Percentiles rank a stretch among this genome's conserved stretches.
Evolutionary conservation across 2,329 filamentous ascomycete species (phyloP).

Genomic region (Phyllosticta citriasiana): DNA sequence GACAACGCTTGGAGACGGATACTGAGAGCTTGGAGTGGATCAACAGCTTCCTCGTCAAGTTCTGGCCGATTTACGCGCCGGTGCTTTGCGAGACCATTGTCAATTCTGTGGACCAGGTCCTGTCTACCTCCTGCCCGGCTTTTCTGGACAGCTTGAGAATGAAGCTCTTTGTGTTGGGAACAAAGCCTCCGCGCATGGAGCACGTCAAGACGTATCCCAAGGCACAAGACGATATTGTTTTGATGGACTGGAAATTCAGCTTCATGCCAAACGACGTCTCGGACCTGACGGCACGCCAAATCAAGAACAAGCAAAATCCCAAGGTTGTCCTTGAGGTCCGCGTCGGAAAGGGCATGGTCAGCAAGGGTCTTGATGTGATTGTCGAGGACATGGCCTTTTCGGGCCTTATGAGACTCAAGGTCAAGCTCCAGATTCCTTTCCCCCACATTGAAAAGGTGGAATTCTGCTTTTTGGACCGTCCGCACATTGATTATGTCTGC

Average conservation of each 20-base stretch:
- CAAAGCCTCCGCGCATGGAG: slow-evolving; percentile 90
- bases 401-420: slow-evolving; percentile 91
- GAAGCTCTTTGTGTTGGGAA: slow-evolving; percentile 87
- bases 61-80: slow-evolving; percentile 98
- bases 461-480: slow-evolving; percentile 84
- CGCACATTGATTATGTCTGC: slow-evolving; percentile 91
- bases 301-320: slow-evolving; percentile 93
- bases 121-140: slow-evolving; percentile 81
- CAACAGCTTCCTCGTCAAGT: slow-evolving; percentile 96
- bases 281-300: slow-evolving; percentile 80
- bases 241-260: slow-evolving; percentile 99
- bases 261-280: slow-evolving; percentile 92
- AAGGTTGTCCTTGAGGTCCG: slow-evolving; percentile 93
- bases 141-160: slow-evolving; percentile 91
- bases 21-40: slow-evolving; percentile 96
- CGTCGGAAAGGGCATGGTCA: slow-evolving; percentile 91
- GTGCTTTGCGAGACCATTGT: slow-evolving; percentile 88
- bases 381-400: slow-evolving; percentile 97
- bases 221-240: slow-evolving; percentile 84
- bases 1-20: slow-evolving; percentile 80
- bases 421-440: slow-evolving; percentile 93
- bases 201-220: slow-evolving; percentile 98
- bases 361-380: slow-evolving; percentile 93
- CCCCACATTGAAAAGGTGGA: slow-evolving; percentile 92
- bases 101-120: slow-evolving; percentile 87